phyloP scores from a whole-genome alignment of 768 basidiomycete genomes.

The Pholiota molesta region DNA sequence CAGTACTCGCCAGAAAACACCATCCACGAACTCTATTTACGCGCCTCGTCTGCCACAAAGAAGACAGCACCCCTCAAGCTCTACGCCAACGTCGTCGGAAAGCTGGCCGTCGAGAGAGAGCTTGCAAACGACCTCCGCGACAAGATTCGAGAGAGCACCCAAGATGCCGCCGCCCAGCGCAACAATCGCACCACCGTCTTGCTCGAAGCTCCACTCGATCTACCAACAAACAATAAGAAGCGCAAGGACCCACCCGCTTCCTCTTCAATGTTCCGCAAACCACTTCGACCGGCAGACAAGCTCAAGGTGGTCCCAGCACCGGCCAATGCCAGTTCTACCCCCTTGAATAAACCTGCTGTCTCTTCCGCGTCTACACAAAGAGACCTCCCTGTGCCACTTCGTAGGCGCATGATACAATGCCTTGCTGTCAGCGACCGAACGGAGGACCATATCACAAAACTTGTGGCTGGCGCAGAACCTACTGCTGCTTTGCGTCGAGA shows the following conservation, averaged over 20 bases:
- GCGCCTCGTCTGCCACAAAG: constrained; percentile 58
- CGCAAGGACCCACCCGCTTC: constrained; percentile 32
- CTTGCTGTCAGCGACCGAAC: constrained; percentile 52
- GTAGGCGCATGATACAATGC: constrained; percentile 54
- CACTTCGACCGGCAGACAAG: constrained; percentile 32
- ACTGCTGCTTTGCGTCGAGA: constrained; percentile 39
- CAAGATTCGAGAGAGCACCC: constrained; percentile 48
- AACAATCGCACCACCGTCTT: constrained; percentile 49
- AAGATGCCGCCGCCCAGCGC: constrained; percentile 45
- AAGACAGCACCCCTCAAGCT: constrained; percentile 70
- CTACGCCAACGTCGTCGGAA: constrained; percentile 74
- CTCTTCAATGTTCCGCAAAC: constrained; percentile 42
- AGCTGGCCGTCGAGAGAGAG: constrained; percentile 67
- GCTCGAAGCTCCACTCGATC: constrained; percentile 48
- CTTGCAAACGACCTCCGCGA: constrained; percentile 49
- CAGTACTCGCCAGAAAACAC: constrained; percentile 52
- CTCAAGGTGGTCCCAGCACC: constrained; percentile 12
- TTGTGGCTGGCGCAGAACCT: constrained; percentile 47
- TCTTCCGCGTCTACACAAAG: constrained; percentile 18
- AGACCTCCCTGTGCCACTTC: constrained; percentile 15
- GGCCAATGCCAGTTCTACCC: not conserved
- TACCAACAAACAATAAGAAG: constrained; percentile 41
- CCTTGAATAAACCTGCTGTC: constrained; percentile 14
- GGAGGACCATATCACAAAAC: constrained; percentile 47
- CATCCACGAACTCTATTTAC: constrained; percentile 75